Conservation (phyloP, 1,284 basidiomycete genomes). For the Cerrena zonata region DNA sequence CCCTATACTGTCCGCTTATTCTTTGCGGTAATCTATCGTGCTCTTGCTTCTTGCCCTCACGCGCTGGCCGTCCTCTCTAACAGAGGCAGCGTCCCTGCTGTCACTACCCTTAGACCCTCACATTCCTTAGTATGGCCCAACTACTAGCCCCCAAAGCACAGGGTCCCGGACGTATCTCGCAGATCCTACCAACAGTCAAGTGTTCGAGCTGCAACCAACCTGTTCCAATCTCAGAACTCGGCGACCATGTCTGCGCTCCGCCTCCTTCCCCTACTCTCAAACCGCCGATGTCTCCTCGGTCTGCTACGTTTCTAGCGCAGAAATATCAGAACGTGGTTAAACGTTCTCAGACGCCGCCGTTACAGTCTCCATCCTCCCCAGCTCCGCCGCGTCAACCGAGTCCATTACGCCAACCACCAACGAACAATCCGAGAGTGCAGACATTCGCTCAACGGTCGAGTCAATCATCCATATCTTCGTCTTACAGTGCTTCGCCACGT, state of each 20-base stretch:
- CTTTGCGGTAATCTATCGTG: slow-evolving; percentile 1
- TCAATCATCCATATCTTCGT: slow-evolving; percentile 8
- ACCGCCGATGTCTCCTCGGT: slow-evolving; percentile 31
- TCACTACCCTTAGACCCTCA: slow-evolving; percentile 11
- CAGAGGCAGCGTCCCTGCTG: slow-evolving; percentile 9
- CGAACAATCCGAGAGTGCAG: background rate
- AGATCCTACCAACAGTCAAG: slow-evolving; percentile 74
- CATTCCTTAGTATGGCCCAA: slow-evolving; percentile 38
- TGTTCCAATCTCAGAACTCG: slow-evolving; percentile 65
- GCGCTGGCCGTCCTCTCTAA: slow-evolving; percentile 15
- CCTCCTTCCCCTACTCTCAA: slow-evolving; percentile 39
- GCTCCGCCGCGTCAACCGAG: slow-evolving; percentile 14
- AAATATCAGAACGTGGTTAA: slow-evolving; percentile 25
- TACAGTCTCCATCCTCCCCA: background rate
- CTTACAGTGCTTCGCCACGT: background rate
- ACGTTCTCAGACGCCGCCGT: background rate
- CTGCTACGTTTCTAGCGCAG: slow-evolving; percentile 26
- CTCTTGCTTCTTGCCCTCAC: slow-evolving; percentile 4
- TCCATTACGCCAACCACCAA: background rate
- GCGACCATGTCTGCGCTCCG: slow-evolving; percentile 65
- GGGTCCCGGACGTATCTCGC: slow-evolving; percentile 50
- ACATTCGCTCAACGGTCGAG: slow-evolving; percentile 14
- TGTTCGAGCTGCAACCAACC: slow-evolving; percentile 70
- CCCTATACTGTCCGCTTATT: slow-evolving; percentile 1
- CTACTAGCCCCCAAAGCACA: slow-evolving; percentile 31